phyloP scores from a whole-genome alignment of 768 basidiomycete genomes.

The Suillus sp. region DNA sequence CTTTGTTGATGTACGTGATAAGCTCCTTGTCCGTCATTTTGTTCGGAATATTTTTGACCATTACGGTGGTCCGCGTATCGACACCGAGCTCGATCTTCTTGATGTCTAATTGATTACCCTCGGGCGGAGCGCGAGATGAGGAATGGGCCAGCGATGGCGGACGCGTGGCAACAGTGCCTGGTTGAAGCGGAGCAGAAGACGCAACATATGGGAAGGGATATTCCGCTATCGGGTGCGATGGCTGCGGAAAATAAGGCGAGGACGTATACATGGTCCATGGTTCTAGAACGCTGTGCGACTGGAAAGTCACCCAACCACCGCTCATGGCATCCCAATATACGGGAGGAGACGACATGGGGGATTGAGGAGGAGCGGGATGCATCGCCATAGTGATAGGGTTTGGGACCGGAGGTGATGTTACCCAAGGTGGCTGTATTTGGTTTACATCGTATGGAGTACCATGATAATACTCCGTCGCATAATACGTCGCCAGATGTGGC shows the following conservation, averaged over 20 bases:
- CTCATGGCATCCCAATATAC: slow-evolving; percentile 34
- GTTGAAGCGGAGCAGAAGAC: slow-evolving; percentile 15
- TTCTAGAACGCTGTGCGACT: slow-evolving; percentile 27
- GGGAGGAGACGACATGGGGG: slow-evolving; percentile 25
- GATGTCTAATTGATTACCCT: slow-evolving; percentile 66
- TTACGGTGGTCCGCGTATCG: slow-evolving; percentile 83
- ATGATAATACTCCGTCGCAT: slow-evolving; percentile 13
- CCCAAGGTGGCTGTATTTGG: slow-evolving; percentile 29
- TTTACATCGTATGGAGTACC: slow-evolving; percentile 19
- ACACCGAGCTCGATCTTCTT: slow-evolving; percentile 72
- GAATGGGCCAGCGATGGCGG: slow-evolving; percentile 26
- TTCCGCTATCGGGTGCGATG: slow-evolving; percentile 26
- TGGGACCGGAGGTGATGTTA: slow-evolving; percentile 24
- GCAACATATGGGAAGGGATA: slow-evolving; percentile 11
- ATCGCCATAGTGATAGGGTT: slow-evolving; percentile 23
- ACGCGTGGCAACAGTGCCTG: slow-evolving; percentile 24
- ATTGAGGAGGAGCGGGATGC: slow-evolving; percentile 31
- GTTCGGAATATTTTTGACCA: slow-evolving; percentile 93
- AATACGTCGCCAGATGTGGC: slow-evolving; percentile 1
- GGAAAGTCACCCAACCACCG: slow-evolving; percentile 34
- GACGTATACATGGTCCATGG: slow-evolving; percentile 35
- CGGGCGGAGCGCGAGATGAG: slow-evolving; percentile 34
- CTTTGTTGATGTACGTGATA: slow-evolving; percentile 64
- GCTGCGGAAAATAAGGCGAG: slow-evolving; percentile 34
- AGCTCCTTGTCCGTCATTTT: slow-evolving; percentile 83